These are phyloP conservation scores for Wickerhamiella domercqiae DNA, from an alignment of 805 yeast genomes.

Conservation along the genomic window DNA sequence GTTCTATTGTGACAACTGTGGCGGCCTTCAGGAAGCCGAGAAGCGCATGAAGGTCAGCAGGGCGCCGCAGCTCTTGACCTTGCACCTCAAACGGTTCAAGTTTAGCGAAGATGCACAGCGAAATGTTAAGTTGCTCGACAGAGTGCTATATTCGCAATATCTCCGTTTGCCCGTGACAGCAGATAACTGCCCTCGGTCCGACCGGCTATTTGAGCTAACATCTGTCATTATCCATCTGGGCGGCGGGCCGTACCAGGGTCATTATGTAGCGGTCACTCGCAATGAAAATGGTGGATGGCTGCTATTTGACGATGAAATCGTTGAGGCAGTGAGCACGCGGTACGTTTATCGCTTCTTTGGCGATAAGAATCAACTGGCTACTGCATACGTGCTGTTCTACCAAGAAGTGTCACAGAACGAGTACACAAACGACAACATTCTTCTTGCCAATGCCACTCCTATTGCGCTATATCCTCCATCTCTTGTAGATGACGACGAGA, in stretches of 20 bases:
- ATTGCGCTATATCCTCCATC: neutral
- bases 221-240: slow-evolving; percentile 90
- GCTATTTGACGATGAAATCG: slow-evolving; percentile 88
- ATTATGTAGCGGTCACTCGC: slow-evolving; percentile 76
- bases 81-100: slow-evolving; percentile 85
- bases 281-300: slow-evolving; percentile 74
- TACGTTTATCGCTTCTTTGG: slow-evolving; percentile 81
- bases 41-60: slow-evolving; percentile 68
- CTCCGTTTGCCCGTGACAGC: slow-evolving; percentile 55
- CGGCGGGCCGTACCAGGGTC: slow-evolving; percentile 97
- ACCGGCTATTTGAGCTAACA: slow-evolving; percentile 60
- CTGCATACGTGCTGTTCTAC: slow-evolving; percentile 83
- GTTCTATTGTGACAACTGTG: slow-evolving; percentile 83
- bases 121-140: slow-evolving; percentile 73
- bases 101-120: slow-evolving; percentile 70
- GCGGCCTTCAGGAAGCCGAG: slow-evolving; percentile 85
- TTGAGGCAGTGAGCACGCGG: slow-evolving; percentile 69
- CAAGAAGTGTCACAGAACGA: slow-evolving; percentile 31
- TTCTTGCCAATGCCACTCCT: neutral
- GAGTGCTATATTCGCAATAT: slow-evolving; percentile 64
- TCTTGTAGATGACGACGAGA: neutral
- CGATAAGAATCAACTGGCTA: slow-evolving; percentile 70
- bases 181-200: slow-evolving; percentile 34
- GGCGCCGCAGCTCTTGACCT: slow-evolving; percentile 62
- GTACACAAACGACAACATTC: slow-evolving; percentile 1